Evolutionary conservation across 441 rosid genomes (phyloP).

Genomic region (Flueggea neowawraea): DNA sequence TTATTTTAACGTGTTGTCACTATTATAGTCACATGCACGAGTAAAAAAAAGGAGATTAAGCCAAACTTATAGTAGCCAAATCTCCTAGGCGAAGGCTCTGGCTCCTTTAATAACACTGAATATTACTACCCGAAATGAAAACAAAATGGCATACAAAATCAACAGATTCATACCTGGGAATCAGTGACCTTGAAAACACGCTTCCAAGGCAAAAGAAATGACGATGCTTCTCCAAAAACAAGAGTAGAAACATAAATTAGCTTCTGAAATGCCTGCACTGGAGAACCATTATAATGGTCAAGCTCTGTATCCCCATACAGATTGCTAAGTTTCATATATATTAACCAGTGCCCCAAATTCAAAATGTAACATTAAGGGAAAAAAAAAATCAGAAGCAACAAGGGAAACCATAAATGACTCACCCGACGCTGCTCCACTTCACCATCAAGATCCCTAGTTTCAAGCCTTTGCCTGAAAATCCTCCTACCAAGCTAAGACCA

Average conservation of each 20-base stretch:
- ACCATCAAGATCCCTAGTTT: slow-evolving; percentile 94
- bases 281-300: slow-evolving; percentile 61
- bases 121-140: too few relatives aligned
- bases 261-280: slow-evolving; percentile 99
- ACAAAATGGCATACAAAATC: background rate
- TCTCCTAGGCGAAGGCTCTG: too few relatives aligned
- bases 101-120: too few relatives aligned
- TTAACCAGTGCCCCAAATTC: background rate
- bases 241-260: slow-evolving; percentile 91
- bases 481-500: slow-evolving; percentile 78
- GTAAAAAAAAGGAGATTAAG: too few relatives aligned
- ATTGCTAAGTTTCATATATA: background rate
- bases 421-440: slow-evolving; percentile 91
- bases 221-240: slow-evolving; percentile 95
- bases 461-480: slow-evolving; percentile 94
- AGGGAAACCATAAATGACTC: slow-evolving; percentile 26
- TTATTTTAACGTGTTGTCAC: too few relatives aligned
- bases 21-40: too few relatives aligned
- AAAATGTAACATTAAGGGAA: background rate
- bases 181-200: slow-evolving; percentile 94
- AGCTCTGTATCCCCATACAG: slow-evolving; percentile 32
- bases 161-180: slow-evolving; percentile 60
- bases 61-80: too few relatives aligned
- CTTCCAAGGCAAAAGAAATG: slow-evolving; percentile 99
- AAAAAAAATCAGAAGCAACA: slow-evolving; percentile 4